Evolutionary conservation across 208 protist genomes (phyloP).

Genomic region (Acanthamoeba castellanii): DNA sequence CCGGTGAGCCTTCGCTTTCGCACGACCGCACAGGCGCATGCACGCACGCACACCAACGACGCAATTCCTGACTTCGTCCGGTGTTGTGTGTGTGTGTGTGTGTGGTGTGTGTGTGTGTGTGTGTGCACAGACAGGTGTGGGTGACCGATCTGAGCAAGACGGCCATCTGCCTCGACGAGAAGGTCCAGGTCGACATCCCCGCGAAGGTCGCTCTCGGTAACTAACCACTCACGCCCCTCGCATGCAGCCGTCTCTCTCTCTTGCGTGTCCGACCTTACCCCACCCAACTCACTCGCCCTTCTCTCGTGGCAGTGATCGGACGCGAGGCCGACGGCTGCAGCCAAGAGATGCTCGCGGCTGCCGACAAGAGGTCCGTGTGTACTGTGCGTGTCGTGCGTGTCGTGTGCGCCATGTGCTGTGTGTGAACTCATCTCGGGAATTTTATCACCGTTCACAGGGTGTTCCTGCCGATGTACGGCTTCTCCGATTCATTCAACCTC

Average conservation of each 20-base stretch:
- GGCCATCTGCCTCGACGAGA: constrained; percentile 53
- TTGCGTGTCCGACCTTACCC: not conserved
- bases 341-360: constrained; percentile 64
- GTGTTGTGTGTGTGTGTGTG: too few species aligned
- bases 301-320: not conserved
- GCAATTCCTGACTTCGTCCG: not conserved
- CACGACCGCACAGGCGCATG: too few species aligned
- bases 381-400: not conserved
- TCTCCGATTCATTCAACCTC: constrained; percentile 71
- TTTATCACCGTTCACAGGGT: too few species aligned
- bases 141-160: constrained; percentile 21
- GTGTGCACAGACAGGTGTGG: constrained; percentile 1
- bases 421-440: too few species aligned
- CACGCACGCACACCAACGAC: not conserved
- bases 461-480: constrained; percentile 70
- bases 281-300: not conserved
- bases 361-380: not conserved
- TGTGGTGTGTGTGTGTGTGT: too few species aligned
- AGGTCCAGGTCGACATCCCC: constrained; percentile 7
- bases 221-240: not conserved
- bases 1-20: not conserved
- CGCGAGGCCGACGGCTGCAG: constrained; percentile 33
- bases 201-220: not conserved
- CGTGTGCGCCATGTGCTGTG: too few species aligned
- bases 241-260: not conserved